These are phyloP conservation scores for Calophaca sinica DNA, from an alignment of 306 rosid genomes.

Conservation along the genomic window DNA sequence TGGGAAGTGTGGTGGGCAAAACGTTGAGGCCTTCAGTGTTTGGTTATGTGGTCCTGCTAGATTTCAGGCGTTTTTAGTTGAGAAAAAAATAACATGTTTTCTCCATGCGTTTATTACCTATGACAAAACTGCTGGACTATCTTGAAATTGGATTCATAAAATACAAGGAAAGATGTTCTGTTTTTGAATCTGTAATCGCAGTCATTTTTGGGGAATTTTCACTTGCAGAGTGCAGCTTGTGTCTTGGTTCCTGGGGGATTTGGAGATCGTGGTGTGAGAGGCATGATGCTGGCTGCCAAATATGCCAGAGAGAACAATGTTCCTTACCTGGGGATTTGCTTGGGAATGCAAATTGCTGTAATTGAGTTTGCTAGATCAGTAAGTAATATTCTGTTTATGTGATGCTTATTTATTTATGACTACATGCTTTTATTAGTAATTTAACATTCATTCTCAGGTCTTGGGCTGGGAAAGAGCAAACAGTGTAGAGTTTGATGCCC, in stretches of 20 bases:
- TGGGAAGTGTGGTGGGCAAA: slow-evolving; percentile 29
- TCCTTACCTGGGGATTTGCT: slow-evolving; percentile 97
- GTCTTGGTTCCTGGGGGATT: slow-evolving; percentile 99
- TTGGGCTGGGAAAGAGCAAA: slow-evolving; percentile 90
- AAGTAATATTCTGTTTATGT: slow-evolving; percentile 51
- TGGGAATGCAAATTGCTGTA: slow-evolving; percentile 98
- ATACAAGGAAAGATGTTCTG: slow-evolving; percentile 37
- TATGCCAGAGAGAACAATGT: slow-evolving; percentile 96
- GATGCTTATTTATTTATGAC: slow-evolving; percentile 40
- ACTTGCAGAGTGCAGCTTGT: slow-evolving; percentile 84
- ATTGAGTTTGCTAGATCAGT: slow-evolving; percentile 96
- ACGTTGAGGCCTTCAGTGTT: slow-evolving; percentile 7
- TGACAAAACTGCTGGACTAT: slow-evolving; percentile 30
- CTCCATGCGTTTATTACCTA: slow-evolving; percentile 23
- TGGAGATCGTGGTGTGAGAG: slow-evolving; percentile 98
- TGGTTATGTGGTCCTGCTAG: slow-evolving; percentile 28
- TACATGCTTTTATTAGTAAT: slow-evolving; percentile 23
- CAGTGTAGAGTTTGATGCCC: slow-evolving; percentile 81
- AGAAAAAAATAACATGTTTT: slow-evolving; percentile 7
- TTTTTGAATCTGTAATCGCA: slow-evolving; percentile 35
- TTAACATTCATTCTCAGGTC: slow-evolving; percentile 62
- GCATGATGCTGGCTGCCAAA: slow-evolving; percentile 96
- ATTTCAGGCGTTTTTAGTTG: slow-evolving; percentile 11
- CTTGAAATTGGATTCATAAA: slow-evolving; percentile 34
- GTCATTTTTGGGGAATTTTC: slow-evolving; percentile 34